Conservation (phyloP, 257 asterid genomes). For the Datura wrightii region DNA sequence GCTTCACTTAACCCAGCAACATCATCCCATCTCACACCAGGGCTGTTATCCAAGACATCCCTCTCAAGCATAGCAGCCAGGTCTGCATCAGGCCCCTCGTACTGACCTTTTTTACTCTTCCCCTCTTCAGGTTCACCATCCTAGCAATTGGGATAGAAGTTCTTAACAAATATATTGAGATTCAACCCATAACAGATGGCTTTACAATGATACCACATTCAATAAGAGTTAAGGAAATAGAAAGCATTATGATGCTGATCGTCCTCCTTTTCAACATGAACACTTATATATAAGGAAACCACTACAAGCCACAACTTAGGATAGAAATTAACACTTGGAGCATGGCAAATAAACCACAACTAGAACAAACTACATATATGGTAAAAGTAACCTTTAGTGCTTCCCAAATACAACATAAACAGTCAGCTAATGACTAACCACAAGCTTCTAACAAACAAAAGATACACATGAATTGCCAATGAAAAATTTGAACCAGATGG, state of each 20-base stretch:
- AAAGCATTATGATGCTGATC: neutral
- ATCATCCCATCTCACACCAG: slow-evolving; percentile 99
- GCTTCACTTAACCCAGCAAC: slow-evolving; percentile 98
- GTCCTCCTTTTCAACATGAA: neutral
- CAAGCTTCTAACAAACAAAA: neutral
- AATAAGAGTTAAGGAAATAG: neutral
- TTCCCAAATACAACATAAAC: neutral
- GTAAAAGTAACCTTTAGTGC: neutral
- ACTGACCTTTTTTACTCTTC: slow-evolving; percentile 76
- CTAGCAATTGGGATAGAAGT: slow-evolving; percentile 42
- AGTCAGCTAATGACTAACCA: neutral
- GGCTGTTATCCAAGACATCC: slow-evolving; percentile 90
- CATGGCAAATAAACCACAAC: neutral
- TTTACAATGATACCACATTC: neutral
- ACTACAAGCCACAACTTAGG: slow-evolving; percentile 1
- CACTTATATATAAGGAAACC: neutral
- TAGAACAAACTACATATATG: neutral
- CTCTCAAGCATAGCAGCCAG: slow-evolving; percentile 99
- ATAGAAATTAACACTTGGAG: neutral
- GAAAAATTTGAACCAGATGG: neutral
- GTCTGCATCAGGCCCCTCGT: slow-evolving; percentile 98
- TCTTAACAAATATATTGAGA: slow-evolving; percentile 13
- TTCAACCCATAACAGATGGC: neutral
- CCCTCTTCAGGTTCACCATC: slow-evolving; percentile 92
- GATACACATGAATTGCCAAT: neutral